These are phyloP conservation scores for Trichoderma virens DNA, from an alignment of 495 filamentous ascomycete species.

Conservation along the genomic window DNA sequence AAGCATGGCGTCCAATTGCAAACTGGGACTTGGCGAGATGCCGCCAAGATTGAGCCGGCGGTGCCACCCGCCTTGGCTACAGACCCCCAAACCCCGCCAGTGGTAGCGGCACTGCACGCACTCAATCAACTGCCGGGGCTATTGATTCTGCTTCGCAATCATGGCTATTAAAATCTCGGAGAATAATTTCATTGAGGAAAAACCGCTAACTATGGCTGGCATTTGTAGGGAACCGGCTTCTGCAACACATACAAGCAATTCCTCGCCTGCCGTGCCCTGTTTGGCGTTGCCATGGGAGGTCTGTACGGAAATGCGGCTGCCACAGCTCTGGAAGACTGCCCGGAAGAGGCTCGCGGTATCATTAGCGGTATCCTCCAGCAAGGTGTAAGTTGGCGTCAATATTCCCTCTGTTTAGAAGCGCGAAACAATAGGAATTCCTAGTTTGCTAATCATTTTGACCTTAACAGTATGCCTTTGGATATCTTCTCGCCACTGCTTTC, in stretches of 20 bases:
- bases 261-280: slow-evolving; percentile 73
- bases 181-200: background rate
- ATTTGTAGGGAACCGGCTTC: slow-evolving; percentile 61
- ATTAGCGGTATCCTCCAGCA: slow-evolving; percentile 80
- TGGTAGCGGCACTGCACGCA: background rate
- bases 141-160: background rate
- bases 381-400: slow-evolving; percentile 42
- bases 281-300: slow-evolving; percentile 84
- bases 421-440: too few relatives aligned
- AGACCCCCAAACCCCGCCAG: background rate
- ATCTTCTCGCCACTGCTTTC: slow-evolving; percentile 72
- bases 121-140: background rate
- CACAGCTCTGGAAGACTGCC: slow-evolving; percentile 80
- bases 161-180: background rate
- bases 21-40: background rate
- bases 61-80: background rate
- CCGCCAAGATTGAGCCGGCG: background rate
- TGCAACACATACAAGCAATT: slow-evolving; percentile 71
- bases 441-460: background rate
- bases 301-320: slow-evolving; percentile 83
- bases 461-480: slow-evolving; percentile 67
- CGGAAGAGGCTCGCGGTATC: slow-evolving; percentile 62
- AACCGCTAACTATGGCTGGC: slow-evolving; percentile 15
- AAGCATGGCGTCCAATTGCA: background rate
- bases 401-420: too few relatives aligned